Base-by-base conservation (phyloP, 345 rosid species). In the Salix caprea region DNA sequence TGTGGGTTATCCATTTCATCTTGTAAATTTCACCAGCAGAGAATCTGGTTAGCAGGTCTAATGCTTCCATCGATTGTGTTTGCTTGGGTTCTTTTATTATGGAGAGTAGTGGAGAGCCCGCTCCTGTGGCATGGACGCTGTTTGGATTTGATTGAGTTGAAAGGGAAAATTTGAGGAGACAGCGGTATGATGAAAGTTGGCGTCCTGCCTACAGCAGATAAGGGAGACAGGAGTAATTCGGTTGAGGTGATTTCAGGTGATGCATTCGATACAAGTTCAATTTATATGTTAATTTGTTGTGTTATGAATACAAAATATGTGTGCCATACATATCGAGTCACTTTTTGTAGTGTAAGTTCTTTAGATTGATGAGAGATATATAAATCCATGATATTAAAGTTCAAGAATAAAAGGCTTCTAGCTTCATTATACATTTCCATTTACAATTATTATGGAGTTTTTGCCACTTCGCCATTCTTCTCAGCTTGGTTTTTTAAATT, bases 181-280 rank as follows among this genome's bases (percentile, higher is more conserved):
- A 52, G 74, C 66, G 30, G 69, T 61, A 50, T 71, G 76, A 73
- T 70, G 30, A 28, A 77, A 37, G 28, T 44, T 67, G 40, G 65
- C 71, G 72, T 48, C 68, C 74, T 40, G 60, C 77, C 76, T 67
- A 14, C 40, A 72, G 81, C 77, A 78, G 66, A 77, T 76, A 40
- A 74, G 70, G 74, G 79, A 64, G 82, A 67, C 78, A 44, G 84
- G 79, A 71, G 81, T 24, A 80, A 73, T 81, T 79, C 56, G 72
- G 70, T 74, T 67, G 80, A 81, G 77, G 84, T 73, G 75, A 80
- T 76, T 76, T 76, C 86, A 86, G 91, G 92, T 86, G 88, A 89
- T 82, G 69, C 83, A 82, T 87, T 79, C 70, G 82, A 76, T 74
- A 46, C 78, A 71, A 71, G 81, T 78, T 78, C 69, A 37, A 74